Evolutionary conservation across 192 early-diverging fungal genomes (phyloP).

Genomic region (Coemansia umbellata): DNA sequence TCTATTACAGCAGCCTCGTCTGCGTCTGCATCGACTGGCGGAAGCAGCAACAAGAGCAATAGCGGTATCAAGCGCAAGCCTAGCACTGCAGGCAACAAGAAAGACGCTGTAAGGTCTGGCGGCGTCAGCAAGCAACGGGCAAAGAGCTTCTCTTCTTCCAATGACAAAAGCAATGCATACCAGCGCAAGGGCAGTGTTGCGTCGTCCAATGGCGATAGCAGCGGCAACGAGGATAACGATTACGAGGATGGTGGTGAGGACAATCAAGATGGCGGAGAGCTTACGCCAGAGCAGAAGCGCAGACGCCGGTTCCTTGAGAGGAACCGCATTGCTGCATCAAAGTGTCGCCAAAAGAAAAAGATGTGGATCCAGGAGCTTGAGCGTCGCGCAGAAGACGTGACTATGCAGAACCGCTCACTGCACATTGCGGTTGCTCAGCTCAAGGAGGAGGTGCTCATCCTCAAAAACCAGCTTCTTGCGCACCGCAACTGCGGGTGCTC

Average conservation of each 20-base stretch:
- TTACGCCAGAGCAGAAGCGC: constrained; percentile 56
- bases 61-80: constrained; percentile 18
- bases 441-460: constrained; percentile 47
- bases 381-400: constrained; percentile 53
- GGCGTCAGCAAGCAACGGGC: constrained; percentile 25
- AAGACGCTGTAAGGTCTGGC: constrained; percentile 12
- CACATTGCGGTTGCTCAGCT: constrained; percentile 42
- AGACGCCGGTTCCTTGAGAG: constrained; percentile 80
- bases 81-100: constrained; percentile 2
- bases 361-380: constrained; percentile 84
- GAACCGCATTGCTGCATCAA: constrained; percentile 82
- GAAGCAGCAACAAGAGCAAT: not conserved
- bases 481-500: constrained; percentile 52
- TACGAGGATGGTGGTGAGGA: constrained; percentile 3
- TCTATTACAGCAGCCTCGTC: not conserved
- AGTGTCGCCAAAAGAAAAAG: constrained; percentile 93
- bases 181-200: not conserved
- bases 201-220: constrained; percentile 1
- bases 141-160: not conserved
- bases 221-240: not conserved
- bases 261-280: constrained; percentile 40
- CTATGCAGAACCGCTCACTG: constrained; percentile 46
- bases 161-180: not conserved
- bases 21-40: not conserved
- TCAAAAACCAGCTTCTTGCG: constrained; percentile 53